A percentile compares a stretch with the other conserved stretches of the same genome.
phyloP scores from a whole-genome alignment of 1,139 yeast species.

The Taiozyma sp. region DNA sequence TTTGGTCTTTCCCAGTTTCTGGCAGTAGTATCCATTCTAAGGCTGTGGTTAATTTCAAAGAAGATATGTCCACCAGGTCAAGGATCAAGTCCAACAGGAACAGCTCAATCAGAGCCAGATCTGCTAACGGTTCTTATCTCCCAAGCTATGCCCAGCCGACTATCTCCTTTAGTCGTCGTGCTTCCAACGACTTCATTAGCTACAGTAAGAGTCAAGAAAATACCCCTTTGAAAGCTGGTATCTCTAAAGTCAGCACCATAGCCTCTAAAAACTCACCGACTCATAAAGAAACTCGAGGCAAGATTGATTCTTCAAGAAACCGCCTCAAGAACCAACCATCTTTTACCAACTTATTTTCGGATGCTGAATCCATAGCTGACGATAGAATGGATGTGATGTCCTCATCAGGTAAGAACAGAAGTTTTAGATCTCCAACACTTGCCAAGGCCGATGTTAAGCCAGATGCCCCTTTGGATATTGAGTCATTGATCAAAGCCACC shows the following conservation, averaged over 20 bases:
- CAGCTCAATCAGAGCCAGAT: background rate
- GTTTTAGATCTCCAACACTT: constrained; percentile 1
- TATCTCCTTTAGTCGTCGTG: constrained; percentile 6
- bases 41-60: background rate
- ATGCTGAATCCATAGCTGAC: background rate
- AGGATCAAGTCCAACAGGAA: background rate
- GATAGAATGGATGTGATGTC: background rate
- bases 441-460: background rate
- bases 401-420: background rate
- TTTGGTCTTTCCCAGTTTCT: background rate
- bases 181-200: background rate
- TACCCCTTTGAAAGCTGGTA: constrained; percentile 3
- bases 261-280: background rate
- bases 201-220: background rate
- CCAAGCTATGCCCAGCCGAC: constrained; percentile 15
- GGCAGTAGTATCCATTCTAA: background rate
- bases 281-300: background rate
- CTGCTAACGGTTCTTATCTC: background rate
- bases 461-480: background rate
- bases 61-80: background rate
- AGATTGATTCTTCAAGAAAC: background rate
- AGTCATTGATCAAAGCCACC: background rate
- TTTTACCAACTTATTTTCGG: background rate
- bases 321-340: background rate
- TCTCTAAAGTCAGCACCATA: background rate